Evolutionary conservation across 129 eudicot genomes (phyloP).

Genomic region (Heracleum sosnowskyi): DNA sequence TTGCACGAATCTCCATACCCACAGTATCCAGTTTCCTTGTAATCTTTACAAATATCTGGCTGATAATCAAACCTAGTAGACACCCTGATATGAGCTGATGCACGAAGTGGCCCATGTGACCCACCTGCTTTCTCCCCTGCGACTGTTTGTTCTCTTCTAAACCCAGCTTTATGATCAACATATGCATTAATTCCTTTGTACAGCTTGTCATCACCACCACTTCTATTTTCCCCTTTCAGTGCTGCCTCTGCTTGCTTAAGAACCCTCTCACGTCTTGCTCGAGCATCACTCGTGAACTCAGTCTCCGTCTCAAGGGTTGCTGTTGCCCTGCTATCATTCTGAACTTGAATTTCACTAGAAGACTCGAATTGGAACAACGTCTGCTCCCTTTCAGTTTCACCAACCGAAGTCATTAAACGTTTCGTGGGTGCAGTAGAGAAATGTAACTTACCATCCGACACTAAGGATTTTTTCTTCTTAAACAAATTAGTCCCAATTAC

Average conservation of each 20-base stretch:
- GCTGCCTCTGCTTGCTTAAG: constrained; percentile 25
- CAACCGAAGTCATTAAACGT: constrained; percentile 15
- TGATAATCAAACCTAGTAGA: constrained; percentile 63
- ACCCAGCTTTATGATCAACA: constrained; percentile 84
- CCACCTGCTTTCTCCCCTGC: constrained; percentile 97
- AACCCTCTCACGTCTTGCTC: constrained; percentile 9
- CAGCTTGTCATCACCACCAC: constrained; percentile 42
- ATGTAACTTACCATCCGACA: too few relatives aligned
- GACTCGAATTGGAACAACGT: constrained; percentile 9
- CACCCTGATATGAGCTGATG: constrained; percentile 92
- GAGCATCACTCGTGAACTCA: constrained; percentile 65
- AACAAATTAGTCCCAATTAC: too few relatives aligned
- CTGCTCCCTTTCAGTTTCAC: constrained; percentile 28
- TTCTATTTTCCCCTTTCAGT: constrained; percentile 54
- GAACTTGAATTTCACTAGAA: too few relatives aligned
- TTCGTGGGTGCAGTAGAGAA: constrained; percentile 22
- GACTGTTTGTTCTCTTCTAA: constrained; percentile 81
- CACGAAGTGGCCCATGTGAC: constrained; percentile 88
- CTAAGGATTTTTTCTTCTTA: too few relatives aligned
- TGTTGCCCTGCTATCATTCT: constrained; percentile 34
- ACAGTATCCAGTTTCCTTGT: constrained; percentile 60
- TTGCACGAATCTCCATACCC: constrained; percentile 96
- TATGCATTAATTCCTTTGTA: constrained; percentile 84
- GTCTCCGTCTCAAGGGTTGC: constrained; percentile 92
- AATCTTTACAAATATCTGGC: too few relatives aligned